Conservation (phyloP, 2,329 filamentous ascomycete species). For the Teratosphaeriaceae sp. region DNA sequence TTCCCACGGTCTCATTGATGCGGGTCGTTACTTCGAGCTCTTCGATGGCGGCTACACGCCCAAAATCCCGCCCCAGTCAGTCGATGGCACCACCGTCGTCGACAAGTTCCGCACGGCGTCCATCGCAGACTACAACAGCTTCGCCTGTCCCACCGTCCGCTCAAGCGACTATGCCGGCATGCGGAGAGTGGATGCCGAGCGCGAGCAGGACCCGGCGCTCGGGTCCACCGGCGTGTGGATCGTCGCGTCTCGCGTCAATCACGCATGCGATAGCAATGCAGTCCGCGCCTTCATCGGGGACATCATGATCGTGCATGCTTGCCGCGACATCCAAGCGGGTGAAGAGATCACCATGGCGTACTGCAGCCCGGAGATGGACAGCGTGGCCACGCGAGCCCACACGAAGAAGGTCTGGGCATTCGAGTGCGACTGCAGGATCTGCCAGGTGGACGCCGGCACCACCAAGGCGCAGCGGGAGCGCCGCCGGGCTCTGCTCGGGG, state of each 20-base stretch:
- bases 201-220: slow-evolving; percentile 26
- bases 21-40: slow-evolving; percentile 12
- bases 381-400: slow-evolving; percentile 27
- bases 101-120: slow-evolving; percentile 13
- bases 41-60: slow-evolving; percentile 12
- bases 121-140: slow-evolving; percentile 15
- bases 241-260: slow-evolving; percentile 46
- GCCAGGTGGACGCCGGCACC: slow-evolving; percentile 1
- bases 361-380: slow-evolving; percentile 12
- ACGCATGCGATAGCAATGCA: slow-evolving; percentile 45
- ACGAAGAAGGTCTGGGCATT: slow-evolving; percentile 15
- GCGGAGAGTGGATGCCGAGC: not conserved
- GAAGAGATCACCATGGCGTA: slow-evolving; percentile 38
- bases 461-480: not conserved
- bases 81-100: slow-evolving; percentile 15
- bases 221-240: slow-evolving; percentile 35
- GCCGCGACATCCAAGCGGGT: slow-evolving; percentile 34
- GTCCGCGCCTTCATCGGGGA: slow-evolving; percentile 48
- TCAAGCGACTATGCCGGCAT: not conserved
- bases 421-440: slow-evolving; percentile 6
- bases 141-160: slow-evolving; percentile 4
- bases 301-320: slow-evolving; percentile 46
- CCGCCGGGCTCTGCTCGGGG: not conserved
- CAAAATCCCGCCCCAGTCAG: slow-evolving; percentile 2
- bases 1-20: slow-evolving; percentile 10